These are phyloP conservation scores for Candida berthetii DNA, from an alignment of 805 yeast species.

Conservation along the genomic window DNA sequence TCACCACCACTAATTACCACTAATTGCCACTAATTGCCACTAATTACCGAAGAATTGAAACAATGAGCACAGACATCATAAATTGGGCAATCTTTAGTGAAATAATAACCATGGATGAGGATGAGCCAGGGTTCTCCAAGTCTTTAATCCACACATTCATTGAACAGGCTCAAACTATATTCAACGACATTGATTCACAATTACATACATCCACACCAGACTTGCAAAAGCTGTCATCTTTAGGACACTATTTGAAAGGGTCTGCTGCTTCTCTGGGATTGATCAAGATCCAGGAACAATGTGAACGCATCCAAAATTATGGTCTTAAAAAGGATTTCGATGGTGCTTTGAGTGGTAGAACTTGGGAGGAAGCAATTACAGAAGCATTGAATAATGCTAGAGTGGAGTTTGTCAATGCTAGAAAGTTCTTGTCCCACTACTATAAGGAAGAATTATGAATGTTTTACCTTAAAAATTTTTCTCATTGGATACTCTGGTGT, in stretches of 20 bases:
- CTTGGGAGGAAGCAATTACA: constrained; percentile 31
- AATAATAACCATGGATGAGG: constrained; percentile 92
- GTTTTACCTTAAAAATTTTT: neutral
- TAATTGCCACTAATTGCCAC: too few relatives aligned
- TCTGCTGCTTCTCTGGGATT: constrained; percentile 93
- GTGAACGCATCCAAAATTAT: constrained; percentile 90
- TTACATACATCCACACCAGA: constrained; percentile 26
- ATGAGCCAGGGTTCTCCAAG: constrained; percentile 84
- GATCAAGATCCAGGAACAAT: constrained; percentile 72
- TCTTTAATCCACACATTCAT: constrained; percentile 77
- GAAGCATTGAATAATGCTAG: constrained; percentile 50
- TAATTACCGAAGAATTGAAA: too few relatives aligned
- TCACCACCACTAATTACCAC: too few relatives aligned
- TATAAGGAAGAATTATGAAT: constrained; percentile 30
- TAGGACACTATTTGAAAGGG: constrained; percentile 94
- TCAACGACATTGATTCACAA: constrained; percentile 55
- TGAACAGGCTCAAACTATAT: constrained; percentile 83
- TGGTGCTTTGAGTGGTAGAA: constrained; percentile 16
- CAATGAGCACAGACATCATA: constrained; percentile 47
- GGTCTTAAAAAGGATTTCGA: constrained; percentile 42
- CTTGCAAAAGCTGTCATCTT: constrained; percentile 55
- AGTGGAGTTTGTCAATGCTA: constrained; percentile 43
- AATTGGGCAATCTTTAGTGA: constrained; percentile 89
- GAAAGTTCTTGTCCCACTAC: constrained; percentile 43
- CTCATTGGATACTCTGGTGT: neutral